Percentiles rank a stretch among this genome's conserved stretches.
Conservation (phyloP, 495 filamentous ascomycete genomes). For the Aspergillus panamensis region DNA sequence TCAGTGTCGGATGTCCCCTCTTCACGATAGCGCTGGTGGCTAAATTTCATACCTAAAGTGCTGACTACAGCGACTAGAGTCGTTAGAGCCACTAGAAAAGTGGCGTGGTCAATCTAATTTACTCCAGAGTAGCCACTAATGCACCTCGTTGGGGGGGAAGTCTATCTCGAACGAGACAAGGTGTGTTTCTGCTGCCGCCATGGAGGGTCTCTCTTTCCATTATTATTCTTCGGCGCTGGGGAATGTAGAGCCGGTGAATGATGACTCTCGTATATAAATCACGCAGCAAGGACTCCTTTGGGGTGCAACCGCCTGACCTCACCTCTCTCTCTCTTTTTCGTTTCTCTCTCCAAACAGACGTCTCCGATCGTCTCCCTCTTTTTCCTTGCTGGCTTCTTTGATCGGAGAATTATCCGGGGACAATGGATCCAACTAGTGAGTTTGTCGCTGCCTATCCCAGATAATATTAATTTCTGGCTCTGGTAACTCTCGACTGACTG, state of each 20-base stretch:
- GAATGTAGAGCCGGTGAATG: too few relatives aligned
- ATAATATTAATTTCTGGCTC: not conserved
- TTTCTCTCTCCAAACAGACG: not conserved
- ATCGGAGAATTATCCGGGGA: not conserved
- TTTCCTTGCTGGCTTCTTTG: not conserved
- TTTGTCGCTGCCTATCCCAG: not conserved
- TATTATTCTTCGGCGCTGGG: not conserved
- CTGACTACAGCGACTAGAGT: not conserved
- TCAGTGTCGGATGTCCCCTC: not conserved
- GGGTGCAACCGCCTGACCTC: not conserved
- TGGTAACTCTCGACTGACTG: not conserved
- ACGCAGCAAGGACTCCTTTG: not conserved
- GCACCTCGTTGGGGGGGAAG: not conserved
- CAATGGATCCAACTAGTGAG: not conserved
- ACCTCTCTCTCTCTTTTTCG: not conserved
- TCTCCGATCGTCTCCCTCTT: not conserved
- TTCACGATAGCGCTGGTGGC: not conserved
- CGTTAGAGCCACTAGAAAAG: not conserved
- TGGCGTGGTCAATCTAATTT: not conserved
- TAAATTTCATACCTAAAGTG: not conserved
- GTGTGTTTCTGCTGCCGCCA: slow-evolving; percentile 14
- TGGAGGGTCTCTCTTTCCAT: not conserved
- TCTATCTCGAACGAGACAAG: not conserved
- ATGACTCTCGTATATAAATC: not conserved
- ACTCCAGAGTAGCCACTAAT: slow-evolving; percentile 6